phyloP scores from a whole-genome alignment of 768 basidiomycete species.

The Leccinum sublutescens region DNA sequence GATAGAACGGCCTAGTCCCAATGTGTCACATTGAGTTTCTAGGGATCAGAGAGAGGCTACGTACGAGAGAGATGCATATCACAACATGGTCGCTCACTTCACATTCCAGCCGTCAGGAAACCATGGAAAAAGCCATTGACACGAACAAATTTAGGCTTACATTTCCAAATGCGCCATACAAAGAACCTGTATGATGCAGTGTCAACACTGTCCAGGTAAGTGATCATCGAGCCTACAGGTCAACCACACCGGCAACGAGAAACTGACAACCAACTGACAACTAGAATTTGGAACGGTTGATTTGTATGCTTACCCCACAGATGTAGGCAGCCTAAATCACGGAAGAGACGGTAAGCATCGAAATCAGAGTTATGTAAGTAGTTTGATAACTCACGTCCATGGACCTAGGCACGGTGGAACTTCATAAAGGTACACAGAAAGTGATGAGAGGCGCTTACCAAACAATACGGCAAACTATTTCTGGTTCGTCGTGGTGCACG shows the following conservation, averaged over 20 bases:
- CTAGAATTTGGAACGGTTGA: background rate
- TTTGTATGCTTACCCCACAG: conserved; percentile 7
- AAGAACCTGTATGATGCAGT: conserved; percentile 9
- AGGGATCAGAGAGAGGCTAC: background rate
- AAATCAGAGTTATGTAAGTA: background rate
- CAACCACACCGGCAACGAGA: background rate
- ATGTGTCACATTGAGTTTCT: background rate
- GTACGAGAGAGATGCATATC: conserved; percentile 14
- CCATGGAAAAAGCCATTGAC: background rate
- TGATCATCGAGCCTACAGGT: conserved; percentile 1
- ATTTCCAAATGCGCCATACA: conserved; percentile 20
- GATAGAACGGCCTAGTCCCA: conserved; percentile 1
- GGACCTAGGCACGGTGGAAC: conserved; percentile 3
- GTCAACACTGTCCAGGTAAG: background rate
- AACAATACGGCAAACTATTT: conserved; percentile 1
- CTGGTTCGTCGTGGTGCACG: conserved; percentile 7
- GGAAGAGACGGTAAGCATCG: background rate
- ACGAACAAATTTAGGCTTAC: conserved; percentile 3
- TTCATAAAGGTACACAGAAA: background rate
- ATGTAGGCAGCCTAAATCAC: conserved; percentile 6
- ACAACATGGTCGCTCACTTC: conserved; percentile 11
- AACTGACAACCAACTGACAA: background rate
- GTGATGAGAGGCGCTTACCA: conserved; percentile 5
- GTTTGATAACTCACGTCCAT: conserved; percentile 4
- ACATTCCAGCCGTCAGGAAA: background rate